Percentiles rank a stretch among this genome's conserved stretches.
phyloP scores from a whole-genome alignment of 1,284 basidiomycete species.

The Fomitopsis pinicola region DNA sequence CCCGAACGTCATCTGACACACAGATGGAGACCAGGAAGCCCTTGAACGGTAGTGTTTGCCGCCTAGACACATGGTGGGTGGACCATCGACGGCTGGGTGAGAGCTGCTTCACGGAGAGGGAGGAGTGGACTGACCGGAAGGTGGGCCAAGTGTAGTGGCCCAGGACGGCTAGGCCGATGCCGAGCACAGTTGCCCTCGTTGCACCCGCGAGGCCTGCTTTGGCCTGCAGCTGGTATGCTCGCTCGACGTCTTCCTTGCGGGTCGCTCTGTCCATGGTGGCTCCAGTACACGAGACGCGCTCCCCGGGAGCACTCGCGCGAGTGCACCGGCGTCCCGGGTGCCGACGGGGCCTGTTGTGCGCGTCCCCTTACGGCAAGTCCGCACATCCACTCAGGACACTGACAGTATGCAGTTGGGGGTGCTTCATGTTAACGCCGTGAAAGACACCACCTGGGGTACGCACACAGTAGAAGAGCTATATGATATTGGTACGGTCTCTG shows the following conservation, averaged over 20 bases:
- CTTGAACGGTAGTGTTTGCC: conserved; percentile 80
- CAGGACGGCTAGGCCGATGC: conserved; percentile 57
- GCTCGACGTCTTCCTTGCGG: conserved; percentile 22
- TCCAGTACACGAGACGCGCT: background rate
- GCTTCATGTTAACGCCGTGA: background rate
- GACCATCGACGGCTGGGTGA: background rate
- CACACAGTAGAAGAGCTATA: background rate
- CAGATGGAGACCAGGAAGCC: conserved; percentile 66
- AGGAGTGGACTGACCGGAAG: conserved; percentile 52
- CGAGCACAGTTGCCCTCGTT: conserved; percentile 46
- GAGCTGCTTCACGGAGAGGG: background rate
- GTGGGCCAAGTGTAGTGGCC: conserved; percentile 76
- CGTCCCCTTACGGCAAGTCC: background rate
- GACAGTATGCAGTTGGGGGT: background rate
- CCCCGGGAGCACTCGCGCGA: background rate
- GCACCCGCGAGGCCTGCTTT: conserved; percentile 49
- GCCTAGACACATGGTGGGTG: conserved; percentile 35
- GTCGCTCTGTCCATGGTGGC: conserved; percentile 20
- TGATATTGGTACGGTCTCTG: background rate
- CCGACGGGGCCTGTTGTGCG: background rate
- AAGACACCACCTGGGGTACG: background rate
- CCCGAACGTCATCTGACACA: conserved; percentile 20
- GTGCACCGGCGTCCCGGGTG: background rate
- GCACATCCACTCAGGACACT: background rate
- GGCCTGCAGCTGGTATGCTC: conserved; percentile 25